Evolutionary conservation across 495 filamentous ascomycete species (phyloP), one percentile per base, ranked within the genome.

Genomic region (Hyaloscypha hepaticicola): DNA sequence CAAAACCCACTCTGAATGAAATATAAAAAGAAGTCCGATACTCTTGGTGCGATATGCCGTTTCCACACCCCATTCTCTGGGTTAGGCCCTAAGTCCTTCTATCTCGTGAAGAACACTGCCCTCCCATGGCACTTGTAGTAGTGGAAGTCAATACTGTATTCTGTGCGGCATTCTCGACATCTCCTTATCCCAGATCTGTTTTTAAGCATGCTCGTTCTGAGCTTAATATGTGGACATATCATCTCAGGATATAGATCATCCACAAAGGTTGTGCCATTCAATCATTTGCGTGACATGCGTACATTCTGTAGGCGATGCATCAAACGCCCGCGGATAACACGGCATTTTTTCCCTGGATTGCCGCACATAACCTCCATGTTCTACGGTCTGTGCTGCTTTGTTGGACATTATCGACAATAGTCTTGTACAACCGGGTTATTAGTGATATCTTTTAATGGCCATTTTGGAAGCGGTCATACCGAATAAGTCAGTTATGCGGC

Each of bases 111-210:
- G 58, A 66, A 61, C 49, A 66, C 61, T n/a, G 31, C 64, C 26
- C 33, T 21, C 29, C 64, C 49, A 61, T 56, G 48, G 33, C 34
- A n/a, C 9, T 41, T 16, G 29, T 66, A 55, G 50, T 61, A 51
- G 8, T 66, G 56, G 31, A 66, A 60, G 64, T 66, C 64, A 51
- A 66, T 61, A 41, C 51, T 26, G 38, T 50, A 66, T 61, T 61
- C 64, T 49, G 49, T 66, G 22, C 28, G 41, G 58, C 57, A 66
- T 27, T 66, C 31, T 48, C 41, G 57, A 57, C 64, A 66, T 48
- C 45, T 66, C 33, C 24, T 55, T 50, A 56, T 28, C 31, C 27
- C 57, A 56, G 49, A 52, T 11, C 31, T 29, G 21, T 7, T 48
- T 22, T 55, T 14, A 29, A 33, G 6, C 21, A 12, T 50, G 50